Conservation (phyloP, 805 yeast genomes). For the Dipodascus geniculatus region DNA sequence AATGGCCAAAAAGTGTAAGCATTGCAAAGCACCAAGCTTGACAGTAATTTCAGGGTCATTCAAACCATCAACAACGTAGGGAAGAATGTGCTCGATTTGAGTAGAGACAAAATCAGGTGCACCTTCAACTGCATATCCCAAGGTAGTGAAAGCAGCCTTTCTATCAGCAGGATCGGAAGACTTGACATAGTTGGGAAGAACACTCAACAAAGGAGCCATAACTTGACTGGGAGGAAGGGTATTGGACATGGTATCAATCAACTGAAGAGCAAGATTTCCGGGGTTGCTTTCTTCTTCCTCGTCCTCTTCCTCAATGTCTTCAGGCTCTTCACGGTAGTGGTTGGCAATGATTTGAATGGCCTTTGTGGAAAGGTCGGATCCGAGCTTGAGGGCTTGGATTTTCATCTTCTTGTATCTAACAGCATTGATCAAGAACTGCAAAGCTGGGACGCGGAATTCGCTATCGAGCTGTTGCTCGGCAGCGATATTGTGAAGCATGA, state of each 20-base stretch:
- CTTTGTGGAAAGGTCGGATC: conserved; percentile 63
- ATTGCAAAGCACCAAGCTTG: conserved; percentile 73
- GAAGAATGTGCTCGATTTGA: conserved; percentile 62
- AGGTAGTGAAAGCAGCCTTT: conserved; percentile 74
- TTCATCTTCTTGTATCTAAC: conserved; percentile 73
- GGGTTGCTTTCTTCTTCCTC: conserved; percentile 89
- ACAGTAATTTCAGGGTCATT: conserved; percentile 66
- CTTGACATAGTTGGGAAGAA: conserved; percentile 28
- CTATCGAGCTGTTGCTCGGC: conserved; percentile 53
- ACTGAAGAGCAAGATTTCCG: conserved; percentile 62
- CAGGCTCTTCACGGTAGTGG: conserved; percentile 60
- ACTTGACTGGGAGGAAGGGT: conserved; percentile 92
- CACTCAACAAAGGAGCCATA: conserved; percentile 58
- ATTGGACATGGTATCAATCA: conserved; percentile 64
- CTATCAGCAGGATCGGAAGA: conserved; percentile 65
- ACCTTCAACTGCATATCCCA: conserved; percentile 79
- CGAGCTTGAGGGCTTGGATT: conserved; percentile 68
- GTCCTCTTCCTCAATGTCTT: conserved; percentile 76
- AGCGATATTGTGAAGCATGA: conserved; percentile 62
- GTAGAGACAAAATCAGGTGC: conserved; percentile 85
- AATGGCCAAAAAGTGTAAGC: conserved; percentile 64
- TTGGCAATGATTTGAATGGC: conserved; percentile 73
- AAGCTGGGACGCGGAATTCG: conserved; percentile 71
- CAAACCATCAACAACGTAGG: conserved; percentile 63
- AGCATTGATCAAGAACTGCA: conserved; percentile 72